These are phyloP conservation scores for Scenedesmus sp. DNA, from an alignment of 163 green algal genomes.

Conservation along the genomic window DNA sequence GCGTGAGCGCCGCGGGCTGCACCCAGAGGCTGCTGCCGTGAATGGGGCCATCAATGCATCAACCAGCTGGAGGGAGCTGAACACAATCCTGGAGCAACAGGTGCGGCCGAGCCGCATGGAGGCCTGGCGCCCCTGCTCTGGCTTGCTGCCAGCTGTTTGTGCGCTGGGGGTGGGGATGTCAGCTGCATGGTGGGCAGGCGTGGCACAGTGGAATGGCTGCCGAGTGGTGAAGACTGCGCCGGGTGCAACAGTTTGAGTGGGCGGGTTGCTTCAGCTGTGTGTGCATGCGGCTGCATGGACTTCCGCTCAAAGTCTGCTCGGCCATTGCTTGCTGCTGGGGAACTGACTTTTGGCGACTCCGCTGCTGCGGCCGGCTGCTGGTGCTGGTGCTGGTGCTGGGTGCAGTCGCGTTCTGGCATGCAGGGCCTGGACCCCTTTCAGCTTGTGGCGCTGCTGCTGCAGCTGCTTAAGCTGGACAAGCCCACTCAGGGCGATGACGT, in stretches of 20 bases:
- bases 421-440: slow-evolving; percentile 48
- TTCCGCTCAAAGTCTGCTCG: no score
- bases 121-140: no score
- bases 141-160: no score
- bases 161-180: not conserved
- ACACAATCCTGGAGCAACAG: slow-evolving; percentile 49
- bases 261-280: no score
- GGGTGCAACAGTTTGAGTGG: no score
- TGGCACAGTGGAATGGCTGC: no score
- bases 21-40: not conserved
- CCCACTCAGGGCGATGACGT: slow-evolving; percentile 43
- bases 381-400: slow-evolving; percentile 6
- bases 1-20: not conserved
- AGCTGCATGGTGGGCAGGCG: not conserved
- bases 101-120: not conserved
- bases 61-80: slow-evolving; percentile 41
- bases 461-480: not conserved
- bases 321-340: not conserved
- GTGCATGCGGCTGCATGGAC: no score
- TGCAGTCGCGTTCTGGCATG: slow-evolving; percentile 36
- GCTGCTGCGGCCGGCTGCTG: not conserved
- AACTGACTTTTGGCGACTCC: not conserved
- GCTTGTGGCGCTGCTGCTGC: slow-evolving; percentile 51
- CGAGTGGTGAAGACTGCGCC: no score
- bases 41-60: slow-evolving; percentile 25